Evolutionary conservation across 2,329 filamentous ascomycete genomes (phyloP).

Genomic region (Truncatella angustata): DNA sequence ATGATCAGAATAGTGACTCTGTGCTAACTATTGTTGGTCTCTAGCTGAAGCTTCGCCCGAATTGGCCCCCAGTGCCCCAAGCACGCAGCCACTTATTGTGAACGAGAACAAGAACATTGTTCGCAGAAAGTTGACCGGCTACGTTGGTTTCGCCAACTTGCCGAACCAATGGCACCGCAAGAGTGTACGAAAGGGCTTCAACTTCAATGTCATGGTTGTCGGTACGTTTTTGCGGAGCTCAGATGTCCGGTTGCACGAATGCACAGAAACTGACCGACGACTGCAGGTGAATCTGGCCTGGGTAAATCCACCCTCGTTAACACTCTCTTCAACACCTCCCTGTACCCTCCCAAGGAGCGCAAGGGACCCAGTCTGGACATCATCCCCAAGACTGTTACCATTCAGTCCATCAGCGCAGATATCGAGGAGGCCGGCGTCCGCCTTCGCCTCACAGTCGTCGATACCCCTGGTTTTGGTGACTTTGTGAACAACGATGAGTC

Average conservation of each 20-base stretch:
- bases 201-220: conserved; percentile 99
- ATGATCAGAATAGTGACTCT: too few relatives aligned
- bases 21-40: conserved; percentile 36
- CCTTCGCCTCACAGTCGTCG: conserved; percentile 92
- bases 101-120: conserved; percentile 91
- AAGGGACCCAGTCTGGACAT: conserved; percentile 97
- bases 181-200: conserved; percentile 99
- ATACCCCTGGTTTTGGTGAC: conserved; percentile 96
- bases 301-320: conserved; percentile 99
- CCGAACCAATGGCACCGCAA: conserved; percentile 99
- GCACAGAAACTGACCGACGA: background rate
- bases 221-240: conserved; percentile 64
- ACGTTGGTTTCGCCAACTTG: conserved; percentile 97
- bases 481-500: conserved; percentile 99
- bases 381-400: conserved; percentile 95
- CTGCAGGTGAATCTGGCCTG: conserved; percentile 90
- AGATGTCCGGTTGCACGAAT: background rate
- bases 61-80: conserved; percentile 46
- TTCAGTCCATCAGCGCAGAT: conserved; percentile 91
- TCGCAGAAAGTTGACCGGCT: conserved; percentile 95
- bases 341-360: conserved; percentile 98
- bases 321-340: conserved; percentile 98
- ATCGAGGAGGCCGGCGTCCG: conserved; percentile 99
- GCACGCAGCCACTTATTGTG: conserved; percentile 39
- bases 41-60: conserved; percentile 24